These are phyloP conservation scores for Arthrinium phaeospermum DNA, from an alignment of 2,329 filamentous ascomycete genomes.

Conservation along the genomic window DNA sequence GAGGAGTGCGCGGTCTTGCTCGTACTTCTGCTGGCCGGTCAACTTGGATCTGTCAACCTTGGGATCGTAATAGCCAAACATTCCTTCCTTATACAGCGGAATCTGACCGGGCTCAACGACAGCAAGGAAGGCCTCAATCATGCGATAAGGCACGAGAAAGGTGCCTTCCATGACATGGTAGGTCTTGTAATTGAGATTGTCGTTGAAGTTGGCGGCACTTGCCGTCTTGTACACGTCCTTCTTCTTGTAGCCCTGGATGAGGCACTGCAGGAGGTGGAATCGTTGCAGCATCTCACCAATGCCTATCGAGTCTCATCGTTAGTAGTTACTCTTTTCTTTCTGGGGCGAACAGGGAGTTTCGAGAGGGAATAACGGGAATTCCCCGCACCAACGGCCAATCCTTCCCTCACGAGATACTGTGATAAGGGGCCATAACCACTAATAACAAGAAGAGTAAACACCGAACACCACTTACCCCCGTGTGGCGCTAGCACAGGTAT, in stretches of 20 bases:
- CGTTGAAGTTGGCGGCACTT: not conserved
- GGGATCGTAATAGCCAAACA: conserved; percentile 35
- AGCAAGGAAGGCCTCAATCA: conserved; percentile 26
- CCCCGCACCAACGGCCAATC: too few relatives aligned
- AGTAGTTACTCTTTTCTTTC: too few relatives aligned
- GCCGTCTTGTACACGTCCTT: conserved; percentile 22
- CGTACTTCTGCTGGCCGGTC: conserved; percentile 37
- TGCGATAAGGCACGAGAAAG: conserved; percentile 28
- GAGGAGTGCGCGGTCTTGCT: conserved; percentile 43
- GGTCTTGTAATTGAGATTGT: conserved; percentile 33
- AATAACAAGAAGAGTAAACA: too few relatives aligned
- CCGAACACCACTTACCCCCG: conserved; percentile 23
- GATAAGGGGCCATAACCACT: too few relatives aligned
- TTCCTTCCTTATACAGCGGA: conserved; percentile 33
- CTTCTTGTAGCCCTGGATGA: conserved; percentile 25
- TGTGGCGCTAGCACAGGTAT: conserved; percentile 31
- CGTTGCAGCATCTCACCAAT: conserved; percentile 27
- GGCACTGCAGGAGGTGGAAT: conserved; percentile 27
- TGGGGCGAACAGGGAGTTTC: too few relatives aligned
- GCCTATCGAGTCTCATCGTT: conserved; percentile 4
- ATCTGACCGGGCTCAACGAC: conserved; percentile 26
- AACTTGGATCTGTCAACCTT: conserved; percentile 31
- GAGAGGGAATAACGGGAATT: too few relatives aligned
- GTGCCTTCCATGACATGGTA: conserved; percentile 36
- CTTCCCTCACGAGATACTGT: too few relatives aligned